Conservation (phyloP, 345 rosid genomes). For the Eutrema heterophyllum region DNA sequence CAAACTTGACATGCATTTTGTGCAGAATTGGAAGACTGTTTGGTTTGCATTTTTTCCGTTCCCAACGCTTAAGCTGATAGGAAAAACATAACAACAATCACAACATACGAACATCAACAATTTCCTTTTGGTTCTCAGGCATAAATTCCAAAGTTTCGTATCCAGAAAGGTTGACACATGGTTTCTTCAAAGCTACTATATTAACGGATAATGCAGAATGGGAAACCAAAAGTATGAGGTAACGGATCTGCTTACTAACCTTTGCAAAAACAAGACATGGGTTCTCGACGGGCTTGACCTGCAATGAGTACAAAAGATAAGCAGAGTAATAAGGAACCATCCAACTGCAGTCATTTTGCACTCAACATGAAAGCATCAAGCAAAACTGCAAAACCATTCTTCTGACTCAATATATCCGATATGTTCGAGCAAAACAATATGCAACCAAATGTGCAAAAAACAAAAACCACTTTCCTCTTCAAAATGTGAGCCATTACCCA, state of each 20-base stretch:
- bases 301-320: conserved; percentile 30
- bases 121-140: background rate
- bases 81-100: background rate
- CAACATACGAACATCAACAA: background rate
- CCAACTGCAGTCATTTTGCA: background rate
- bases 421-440: background rate
- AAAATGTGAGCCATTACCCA: background rate
- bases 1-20: conserved; percentile 89
- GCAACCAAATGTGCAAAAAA: background rate
- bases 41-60: conserved; percentile 81
- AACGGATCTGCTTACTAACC: conserved; percentile 34
- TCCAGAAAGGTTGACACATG: background rate
- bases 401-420: background rate
- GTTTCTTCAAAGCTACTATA: background rate
- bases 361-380: conserved; percentile 1
- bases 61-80: conserved; percentile 82
- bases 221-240: background rate
- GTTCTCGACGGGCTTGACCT: conserved; percentile 56
- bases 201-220: background rate
- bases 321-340: background rate
- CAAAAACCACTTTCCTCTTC: background rate
- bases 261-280: conserved; percentile 56
- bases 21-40: conserved; percentile 86
- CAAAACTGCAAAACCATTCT: background rate
- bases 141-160: background rate